Evolutionary conservation across 805 yeast species (phyloP).

Genomic region (Kregervanrija pseudodelftensis): DNA sequence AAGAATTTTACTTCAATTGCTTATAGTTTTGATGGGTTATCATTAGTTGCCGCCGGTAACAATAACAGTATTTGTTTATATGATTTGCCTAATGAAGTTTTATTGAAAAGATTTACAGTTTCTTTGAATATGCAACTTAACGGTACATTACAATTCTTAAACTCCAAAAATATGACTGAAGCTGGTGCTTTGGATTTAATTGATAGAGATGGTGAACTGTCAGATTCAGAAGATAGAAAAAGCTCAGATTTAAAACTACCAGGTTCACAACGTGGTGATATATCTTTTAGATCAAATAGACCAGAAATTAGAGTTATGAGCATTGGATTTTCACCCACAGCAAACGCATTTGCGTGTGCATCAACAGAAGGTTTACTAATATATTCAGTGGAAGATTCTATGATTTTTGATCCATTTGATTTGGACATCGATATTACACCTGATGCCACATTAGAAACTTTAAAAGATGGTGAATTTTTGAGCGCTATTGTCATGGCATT

Average conservation of each 20-base stretch:
- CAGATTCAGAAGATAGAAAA: constrained; percentile 65
- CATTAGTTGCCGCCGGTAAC: constrained; percentile 88
- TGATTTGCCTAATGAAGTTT: constrained; percentile 82
- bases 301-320: constrained; percentile 81
- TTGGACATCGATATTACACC: constrained; percentile 91
- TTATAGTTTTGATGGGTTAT: constrained; percentile 85
- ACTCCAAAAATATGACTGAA: constrained; percentile 78
- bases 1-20: constrained; percentile 74
- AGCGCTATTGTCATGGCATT: constrained; percentile 88
- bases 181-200: constrained; percentile 79
- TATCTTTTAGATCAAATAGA: constrained; percentile 63
- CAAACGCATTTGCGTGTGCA: constrained; percentile 86
- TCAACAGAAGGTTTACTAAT: constrained; percentile 89
- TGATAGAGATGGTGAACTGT: constrained; percentile 79
- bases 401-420: constrained; percentile 90
- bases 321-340: constrained; percentile 82
- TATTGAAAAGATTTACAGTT: constrained; percentile 73
- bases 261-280: constrained; percentile 80
- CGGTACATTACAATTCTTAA: constrained; percentile 75
- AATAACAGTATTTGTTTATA: constrained; percentile 87
- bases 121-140: constrained; percentile 86
- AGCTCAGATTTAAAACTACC: constrained; percentile 64
- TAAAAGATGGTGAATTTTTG: constrained; percentile 56
- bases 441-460: constrained; percentile 54
- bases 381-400: constrained; percentile 67